Evolutionary conservation across 352 stramenopile species (phyloP), one percentile per base, ranked within the genome.

Genomic region (Phytophthora podocarpi): DNA sequence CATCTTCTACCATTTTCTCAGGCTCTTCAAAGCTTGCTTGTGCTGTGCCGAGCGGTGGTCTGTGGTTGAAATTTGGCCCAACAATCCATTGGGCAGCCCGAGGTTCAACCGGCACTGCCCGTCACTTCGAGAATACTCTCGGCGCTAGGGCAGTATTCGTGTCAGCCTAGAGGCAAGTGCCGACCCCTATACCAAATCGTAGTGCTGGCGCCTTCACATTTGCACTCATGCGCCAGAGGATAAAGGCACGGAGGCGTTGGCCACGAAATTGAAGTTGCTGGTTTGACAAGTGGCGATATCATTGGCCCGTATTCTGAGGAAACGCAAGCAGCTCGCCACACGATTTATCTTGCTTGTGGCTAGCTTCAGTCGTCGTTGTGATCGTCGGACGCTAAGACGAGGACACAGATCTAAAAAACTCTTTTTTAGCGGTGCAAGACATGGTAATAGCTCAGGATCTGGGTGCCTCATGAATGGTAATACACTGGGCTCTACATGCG

Each of bases 221-320:
- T 50, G 24, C n/a, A 36, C 37, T 40, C 46, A 36, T 51, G 31
- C 47, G 58, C 49, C 47, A 55, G n/a, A n/a, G n/a, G n/a, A n/a
- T n/a, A n/a, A n/a, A n/a, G n/a, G n/a, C n/a, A n/a, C n/a, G n/a
- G n/a, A n/a, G n/a, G n/a, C n/a, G n/a, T n/a, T n/a, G n/a, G n/a
- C n/a, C n/a, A n/a, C 27, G 42, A 51, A 27, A 51, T 64, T 58
- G 45, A 64, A 64, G 56, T 51, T 64, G 21, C 41, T 50, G 15
- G 48, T 65, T 65, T 60, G 40, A 65, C 57, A 53, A 32, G 41
- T 49, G 27, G 28, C 28, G 28, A 46, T 27, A 59, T 59, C 39
- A 32, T 57, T 11, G 24, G 47, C 32, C n/a, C 15, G 39, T 41
- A 59, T 51, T 43, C 51, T 5, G 8, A 32, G 24, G 43, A 49